These are phyloP conservation scores for Cytospora paraplurivora DNA, from an alignment of 2,329 filamentous ascomycete species.

Conservation along the genomic window DNA sequence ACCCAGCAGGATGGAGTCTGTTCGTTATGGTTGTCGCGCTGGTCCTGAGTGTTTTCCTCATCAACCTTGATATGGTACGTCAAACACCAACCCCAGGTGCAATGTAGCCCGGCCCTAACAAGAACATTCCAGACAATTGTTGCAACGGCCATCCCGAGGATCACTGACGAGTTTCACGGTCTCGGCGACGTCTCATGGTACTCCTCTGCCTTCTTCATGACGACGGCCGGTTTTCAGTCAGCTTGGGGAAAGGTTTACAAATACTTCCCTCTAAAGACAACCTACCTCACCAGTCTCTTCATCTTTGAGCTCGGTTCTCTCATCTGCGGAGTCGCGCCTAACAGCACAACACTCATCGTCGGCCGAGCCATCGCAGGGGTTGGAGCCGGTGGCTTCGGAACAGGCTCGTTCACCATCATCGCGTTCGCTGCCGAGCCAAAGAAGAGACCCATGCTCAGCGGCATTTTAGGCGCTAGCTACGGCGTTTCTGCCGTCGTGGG, in stretches of 20 bases:
- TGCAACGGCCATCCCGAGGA: constrained; percentile 43
- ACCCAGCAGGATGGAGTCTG: constrained; percentile 44
- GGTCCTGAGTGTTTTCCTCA: constrained; percentile 51
- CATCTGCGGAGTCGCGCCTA: constrained; percentile 44
- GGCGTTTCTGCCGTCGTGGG: constrained; percentile 34
- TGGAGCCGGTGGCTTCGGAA: constrained; percentile 29
- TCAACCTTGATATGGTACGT: constrained; percentile 50
- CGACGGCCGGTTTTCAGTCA: constrained; percentile 33
- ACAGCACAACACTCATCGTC: constrained; percentile 29
- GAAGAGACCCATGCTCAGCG: constrained; percentile 31
- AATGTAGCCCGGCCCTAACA: neutral
- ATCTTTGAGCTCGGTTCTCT: constrained; percentile 50
- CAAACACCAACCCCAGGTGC: neutral
- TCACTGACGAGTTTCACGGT: constrained; percentile 40
- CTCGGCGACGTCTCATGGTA: constrained; percentile 50
- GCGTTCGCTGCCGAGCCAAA: constrained; percentile 32
- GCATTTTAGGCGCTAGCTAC: constrained; percentile 28
- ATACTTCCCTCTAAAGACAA: constrained; percentile 46
- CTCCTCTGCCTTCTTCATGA: constrained; percentile 44
- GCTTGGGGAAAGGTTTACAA: constrained; percentile 37
- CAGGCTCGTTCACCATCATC: constrained; percentile 30
- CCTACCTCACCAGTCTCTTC: constrained; percentile 42
- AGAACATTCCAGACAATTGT: constrained; percentile 42
- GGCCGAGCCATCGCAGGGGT: constrained; percentile 29
- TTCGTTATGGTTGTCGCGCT: constrained; percentile 50